Percentiles rank a stretch among this genome's conserved stretches.
Conservation (phyloP, 495 filamentous ascomycete genomes). For the Aeminium ludgeri region DNA sequence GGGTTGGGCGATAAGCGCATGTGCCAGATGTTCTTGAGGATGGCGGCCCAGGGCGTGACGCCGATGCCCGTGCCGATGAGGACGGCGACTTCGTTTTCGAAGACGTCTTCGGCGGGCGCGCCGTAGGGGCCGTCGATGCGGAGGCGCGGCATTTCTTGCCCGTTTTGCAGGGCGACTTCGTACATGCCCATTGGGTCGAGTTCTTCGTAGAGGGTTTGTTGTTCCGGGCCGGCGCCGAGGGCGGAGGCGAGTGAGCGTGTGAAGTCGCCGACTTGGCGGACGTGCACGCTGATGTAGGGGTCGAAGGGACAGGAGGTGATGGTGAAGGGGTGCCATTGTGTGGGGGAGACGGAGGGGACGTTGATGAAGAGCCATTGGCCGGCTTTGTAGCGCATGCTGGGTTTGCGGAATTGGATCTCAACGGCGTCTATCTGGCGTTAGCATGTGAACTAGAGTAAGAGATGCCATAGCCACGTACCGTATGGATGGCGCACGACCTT, state of each 20-base stretch:
- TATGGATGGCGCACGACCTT: conserved; percentile 96
- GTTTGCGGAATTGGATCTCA: conserved; percentile 93
- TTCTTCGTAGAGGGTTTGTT: conserved; percentile 69
- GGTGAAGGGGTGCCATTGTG: conserved; percentile 98
- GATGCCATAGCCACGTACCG: conserved; percentile 34
- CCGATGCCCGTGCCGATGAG: conserved; percentile 96
- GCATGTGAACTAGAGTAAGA: conserved; percentile 3
- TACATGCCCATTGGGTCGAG: conserved; percentile 95
- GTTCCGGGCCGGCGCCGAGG: conserved; percentile 75
- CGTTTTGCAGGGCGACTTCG: conserved; percentile 89
- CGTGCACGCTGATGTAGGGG: conserved; percentile 80
- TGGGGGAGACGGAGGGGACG: conserved; percentile 66
- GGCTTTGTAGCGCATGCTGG: conserved; percentile 93
- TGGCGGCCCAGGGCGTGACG: conserved; percentile 92
- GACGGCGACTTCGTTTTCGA: conserved; percentile 95
- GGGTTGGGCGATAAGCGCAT: conserved; percentile 71
- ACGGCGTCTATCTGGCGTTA: conserved; percentile 56
- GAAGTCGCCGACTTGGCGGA: conserved; percentile 94
- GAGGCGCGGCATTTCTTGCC: conserved; percentile 71
- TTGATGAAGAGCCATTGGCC: conserved; percentile 97
- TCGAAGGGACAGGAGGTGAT: conserved; percentile 98
- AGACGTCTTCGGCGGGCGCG: conserved; percentile 90
- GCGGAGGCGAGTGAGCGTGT: conserved; percentile 75
- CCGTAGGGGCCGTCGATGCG: conserved; percentile 94
- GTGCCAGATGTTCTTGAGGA: conserved; percentile 98